Percentiles rank a stretch among this genome's conserved stretches.
phyloP scores from a whole-genome alignment of 208 protist species.

The Leishmania tropica region DNA sequence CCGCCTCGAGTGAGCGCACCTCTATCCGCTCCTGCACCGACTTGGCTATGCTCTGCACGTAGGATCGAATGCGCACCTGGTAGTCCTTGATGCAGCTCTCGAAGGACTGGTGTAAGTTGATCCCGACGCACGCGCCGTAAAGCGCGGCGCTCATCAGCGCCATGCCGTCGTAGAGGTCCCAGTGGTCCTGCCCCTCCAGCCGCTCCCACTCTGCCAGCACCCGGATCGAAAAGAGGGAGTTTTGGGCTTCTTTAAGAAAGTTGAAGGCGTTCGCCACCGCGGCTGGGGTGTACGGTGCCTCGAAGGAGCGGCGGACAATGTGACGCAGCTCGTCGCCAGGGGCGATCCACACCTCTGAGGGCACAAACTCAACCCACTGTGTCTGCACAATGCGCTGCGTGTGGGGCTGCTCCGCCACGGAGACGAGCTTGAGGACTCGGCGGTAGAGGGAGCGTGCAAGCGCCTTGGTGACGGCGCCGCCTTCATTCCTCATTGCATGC shows the following conservation, averaged over 20 bases:
- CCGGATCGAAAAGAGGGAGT: conserved; percentile 47
- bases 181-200: conserved; percentile 28
- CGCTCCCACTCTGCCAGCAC: conserved; percentile 49
- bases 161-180: conserved; percentile 42
- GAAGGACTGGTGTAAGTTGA: conserved; percentile 1
- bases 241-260: conserved; percentile 50
- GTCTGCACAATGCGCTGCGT: conserved; percentile 25
- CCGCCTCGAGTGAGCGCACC: conserved; percentile 5
- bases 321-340: conserved; percentile 22
- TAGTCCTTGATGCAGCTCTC: conserved; percentile 23
- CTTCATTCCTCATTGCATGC: not conserved
- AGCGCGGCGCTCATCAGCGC: conserved; percentile 48
- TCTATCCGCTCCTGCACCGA: conserved; percentile 19
- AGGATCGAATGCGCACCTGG: conserved; percentile 20
- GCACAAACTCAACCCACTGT: conserved; percentile 60
- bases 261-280: conserved; percentile 41
- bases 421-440: conserved; percentile 20
- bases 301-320: conserved; percentile 43
- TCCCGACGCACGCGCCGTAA: conserved; percentile 21
- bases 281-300: conserved; percentile 15
- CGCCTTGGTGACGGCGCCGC: conserved; percentile 13
- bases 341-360: conserved; percentile 24
- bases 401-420: conserved; percentile 17
- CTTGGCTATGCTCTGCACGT: conserved; percentile 21
- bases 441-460: conserved; percentile 34